Evolutionary conservation across 108 stramenopile species (phyloP), one percentile per base, ranked within the genome.

Genomic region (Cyclotella atomus): DNA sequence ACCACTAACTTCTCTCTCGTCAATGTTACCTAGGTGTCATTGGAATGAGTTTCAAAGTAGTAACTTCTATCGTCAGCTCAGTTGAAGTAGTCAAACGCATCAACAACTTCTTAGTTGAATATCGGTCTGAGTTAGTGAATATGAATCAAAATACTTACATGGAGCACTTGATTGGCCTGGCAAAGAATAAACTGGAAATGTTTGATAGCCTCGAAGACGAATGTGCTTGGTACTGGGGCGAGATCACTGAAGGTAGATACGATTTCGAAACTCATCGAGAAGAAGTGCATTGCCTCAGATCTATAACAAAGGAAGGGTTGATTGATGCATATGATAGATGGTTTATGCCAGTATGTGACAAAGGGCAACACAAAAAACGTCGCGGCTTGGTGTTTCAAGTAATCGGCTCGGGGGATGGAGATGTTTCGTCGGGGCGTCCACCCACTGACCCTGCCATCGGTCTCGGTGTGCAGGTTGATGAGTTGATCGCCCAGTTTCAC

Each of bases 131-230:
- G 17, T 64, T 86, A 0, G 71, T 69, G 12, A 45, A 73, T 16
- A 92, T 93, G 90, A 68, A 52, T n/a, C 25, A 77, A 0, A 68
- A 87, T 43, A 75, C 75, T 5, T 93, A 89, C 62, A 82, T 78
- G 77, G 87, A 87, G 52, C 83, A 95, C 66, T 45, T 95, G 25
- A 79, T 86, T 27, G 87, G 82, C 19, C 64, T 95, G 10, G 90
- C 91, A 25, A 92, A 86, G 60, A 80, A 87, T 55, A 95, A 95
- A 59, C 76, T 95, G 24, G 83, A 91, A 61, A 89, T 82, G 79
- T 88, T 82, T 68, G 87, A 93, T 52, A 93, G 90, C 20, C 68
- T 95, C 38, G 73, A 86, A 15, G 94, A 95, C 19, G 89, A 90
- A 78, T 65, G 62, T 6, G 61, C 53, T 50, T 64, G 66, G 35